Conservation (phyloP, 192 early-diverging fungal species). For the Haplosporangium gracile region DNA sequence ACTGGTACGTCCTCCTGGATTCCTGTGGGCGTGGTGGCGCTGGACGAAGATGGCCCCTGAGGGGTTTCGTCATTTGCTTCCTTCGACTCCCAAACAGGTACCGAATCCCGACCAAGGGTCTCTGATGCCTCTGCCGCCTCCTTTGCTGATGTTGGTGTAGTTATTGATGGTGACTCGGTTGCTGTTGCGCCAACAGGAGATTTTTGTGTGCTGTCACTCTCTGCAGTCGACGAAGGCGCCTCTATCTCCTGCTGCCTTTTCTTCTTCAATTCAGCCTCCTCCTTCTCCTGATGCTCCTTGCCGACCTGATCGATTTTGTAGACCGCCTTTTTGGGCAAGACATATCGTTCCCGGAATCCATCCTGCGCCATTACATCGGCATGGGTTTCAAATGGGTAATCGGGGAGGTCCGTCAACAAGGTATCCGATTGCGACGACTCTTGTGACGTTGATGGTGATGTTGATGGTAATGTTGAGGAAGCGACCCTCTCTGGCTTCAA, state of each 20-base stretch:
- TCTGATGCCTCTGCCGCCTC: neutral
- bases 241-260: constrained; percentile 12
- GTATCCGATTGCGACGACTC: neutral
- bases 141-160: neutral
- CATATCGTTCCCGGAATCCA: constrained; percentile 42
- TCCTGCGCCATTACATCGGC: constrained; percentile 42
- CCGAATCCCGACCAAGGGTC: constrained; percentile 21
- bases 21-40: neutral
- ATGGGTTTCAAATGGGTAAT: constrained; percentile 38
- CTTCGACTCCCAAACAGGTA: constrained; percentile 13
- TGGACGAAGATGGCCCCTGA: neutral
- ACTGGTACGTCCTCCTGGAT: constrained; percentile 20
- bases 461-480: constrained; percentile 3
- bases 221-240: neutral
- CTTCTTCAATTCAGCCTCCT: constrained; percentile 14
- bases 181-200: neutral
- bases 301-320: constrained; percentile 49
- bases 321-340: constrained; percentile 44
- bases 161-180: neutral
- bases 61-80: neutral
- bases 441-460: neutral
- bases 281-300: constrained; percentile 43
- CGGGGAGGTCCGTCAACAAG: neutral
- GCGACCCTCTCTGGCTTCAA: neutral
- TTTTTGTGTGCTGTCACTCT: neutral